These are phyloP conservation scores for Gautieria morchelliformis DNA, from an alignment of 768 basidiomycete genomes.

Conservation along the genomic window DNA sequence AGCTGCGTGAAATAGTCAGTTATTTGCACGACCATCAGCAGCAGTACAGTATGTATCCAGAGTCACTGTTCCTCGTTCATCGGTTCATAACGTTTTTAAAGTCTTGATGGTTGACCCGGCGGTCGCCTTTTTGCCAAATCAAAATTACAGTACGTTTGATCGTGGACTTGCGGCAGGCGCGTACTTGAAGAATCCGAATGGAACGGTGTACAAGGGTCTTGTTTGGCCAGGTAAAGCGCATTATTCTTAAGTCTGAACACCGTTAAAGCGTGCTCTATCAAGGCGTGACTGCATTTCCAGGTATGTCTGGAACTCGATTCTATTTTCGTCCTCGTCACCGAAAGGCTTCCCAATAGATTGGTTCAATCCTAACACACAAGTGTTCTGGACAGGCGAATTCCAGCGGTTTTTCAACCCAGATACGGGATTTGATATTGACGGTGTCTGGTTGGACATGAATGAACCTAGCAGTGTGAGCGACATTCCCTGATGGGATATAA, in stretches of 20 bases:
- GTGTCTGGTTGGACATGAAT: conserved; percentile 67
- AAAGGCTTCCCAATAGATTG: conserved; percentile 50
- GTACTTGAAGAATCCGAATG: conserved; percentile 70
- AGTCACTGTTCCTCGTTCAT: not conserved
- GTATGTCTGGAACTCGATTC: conserved; percentile 16
- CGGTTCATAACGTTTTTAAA: conserved; percentile 15
- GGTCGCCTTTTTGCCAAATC: conserved; percentile 39
- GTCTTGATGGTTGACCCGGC: conserved; percentile 73
- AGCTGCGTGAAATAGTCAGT: conserved; percentile 42
- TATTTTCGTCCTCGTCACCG: not conserved
- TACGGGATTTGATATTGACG: conserved; percentile 45
- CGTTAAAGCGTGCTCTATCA: not conserved
- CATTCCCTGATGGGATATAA: not conserved
- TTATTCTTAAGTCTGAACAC: conserved; percentile 33
- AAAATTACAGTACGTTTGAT: conserved; percentile 43
- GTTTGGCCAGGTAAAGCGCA: conserved; percentile 62
- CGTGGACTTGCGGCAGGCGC: conserved; percentile 41
- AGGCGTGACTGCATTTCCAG: conserved; percentile 52
- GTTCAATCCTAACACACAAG: conserved; percentile 42
- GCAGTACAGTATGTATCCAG: conserved; percentile 35
- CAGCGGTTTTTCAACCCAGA: conserved; percentile 42
- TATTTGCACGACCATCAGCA: conserved; percentile 47
- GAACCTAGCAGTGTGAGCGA: conserved; percentile 38
- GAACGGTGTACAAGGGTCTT: conserved; percentile 59
- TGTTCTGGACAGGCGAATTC: conserved; percentile 56